A percentile compares a stretch with the other conserved stretches of the same genome.
phyloP scores from a whole-genome alignment of 805 yeast genomes.

The Starmerella scarabaei region DNA sequence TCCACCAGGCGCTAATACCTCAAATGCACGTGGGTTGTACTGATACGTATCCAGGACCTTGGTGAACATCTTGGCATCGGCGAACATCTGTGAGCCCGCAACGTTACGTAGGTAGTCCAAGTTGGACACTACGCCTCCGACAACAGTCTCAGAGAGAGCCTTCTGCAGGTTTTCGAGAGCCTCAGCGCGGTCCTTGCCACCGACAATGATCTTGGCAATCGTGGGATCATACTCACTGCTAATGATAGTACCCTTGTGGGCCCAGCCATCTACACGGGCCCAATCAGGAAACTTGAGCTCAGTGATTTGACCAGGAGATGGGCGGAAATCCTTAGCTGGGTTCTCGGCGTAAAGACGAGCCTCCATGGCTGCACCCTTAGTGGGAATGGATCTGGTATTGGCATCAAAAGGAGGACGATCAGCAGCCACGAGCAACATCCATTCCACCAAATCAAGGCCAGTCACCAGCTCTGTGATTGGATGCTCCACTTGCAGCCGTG shows the following conservation, averaged over 20 bases:
- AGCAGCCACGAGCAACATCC: conserved; percentile 91
- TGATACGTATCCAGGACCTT: conserved; percentile 72
- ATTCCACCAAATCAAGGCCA: conserved; percentile 87
- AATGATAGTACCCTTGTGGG: conserved; percentile 68
- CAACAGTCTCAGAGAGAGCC: conserved; percentile 76
- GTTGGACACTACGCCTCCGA: conserved; percentile 81
- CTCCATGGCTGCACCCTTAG: conserved; percentile 88
- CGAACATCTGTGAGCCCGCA: conserved; percentile 74
- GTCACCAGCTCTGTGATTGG: conserved; percentile 94
- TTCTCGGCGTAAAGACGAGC: conserved; percentile 94
- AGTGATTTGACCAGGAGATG: conserved; percentile 89
- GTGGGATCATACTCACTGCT: conserved; percentile 96
- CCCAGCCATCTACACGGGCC: conserved; percentile 96
- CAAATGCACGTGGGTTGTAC: conserved; percentile 74
- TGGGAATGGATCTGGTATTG: conserved; percentile 36
- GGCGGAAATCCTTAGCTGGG: conserved; percentile 88
- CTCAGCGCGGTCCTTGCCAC: conserved; percentile 77
- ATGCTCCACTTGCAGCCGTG: conserved; percentile 94
- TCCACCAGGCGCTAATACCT: conserved; percentile 78
- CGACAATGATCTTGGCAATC: conserved; percentile 88
- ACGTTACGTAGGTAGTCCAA: conserved; percentile 78
- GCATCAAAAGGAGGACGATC: conserved; percentile 71
- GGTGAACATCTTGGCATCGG: conserved; percentile 70
- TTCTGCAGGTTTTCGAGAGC: conserved; percentile 63
- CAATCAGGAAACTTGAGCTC: conserved; percentile 75